phyloP scores from a whole-genome alignment of 495 filamentous ascomycete species.

The Tuber calosporum region DNA sequence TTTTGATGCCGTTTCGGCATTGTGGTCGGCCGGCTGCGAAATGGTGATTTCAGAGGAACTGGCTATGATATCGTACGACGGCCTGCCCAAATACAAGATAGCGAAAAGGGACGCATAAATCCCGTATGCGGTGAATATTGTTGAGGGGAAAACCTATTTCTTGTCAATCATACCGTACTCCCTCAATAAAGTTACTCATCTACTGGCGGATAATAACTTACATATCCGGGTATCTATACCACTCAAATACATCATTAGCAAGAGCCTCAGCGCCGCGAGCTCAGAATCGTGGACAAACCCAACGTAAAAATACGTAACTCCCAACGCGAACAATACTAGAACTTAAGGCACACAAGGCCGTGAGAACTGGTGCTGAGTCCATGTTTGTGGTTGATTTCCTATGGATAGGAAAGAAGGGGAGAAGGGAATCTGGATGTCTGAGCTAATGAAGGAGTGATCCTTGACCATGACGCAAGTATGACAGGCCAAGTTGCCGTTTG shows the following conservation, averaged over 20 bases:
- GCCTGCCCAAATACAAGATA: slow-evolving; percentile 51
- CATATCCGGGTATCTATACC: slow-evolving; percentile 56
- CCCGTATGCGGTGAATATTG: slow-evolving; percentile 62
- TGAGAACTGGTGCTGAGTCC: slow-evolving; percentile 36
- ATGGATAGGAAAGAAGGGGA: not conserved
- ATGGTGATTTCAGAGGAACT: slow-evolving; percentile 57
- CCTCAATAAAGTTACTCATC: not conserved
- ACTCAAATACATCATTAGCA: slow-evolving; percentile 19
- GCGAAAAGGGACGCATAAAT: slow-evolving; percentile 67
- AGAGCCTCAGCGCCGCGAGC: not conserved
- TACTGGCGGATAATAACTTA: slow-evolving; percentile 26
- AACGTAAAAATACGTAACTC: slow-evolving; percentile 75
- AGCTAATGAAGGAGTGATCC: not conserved
- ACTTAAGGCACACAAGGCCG: slow-evolving; percentile 46
- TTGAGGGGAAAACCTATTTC: slow-evolving; percentile 53
- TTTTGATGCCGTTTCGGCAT: slow-evolving; percentile 27
- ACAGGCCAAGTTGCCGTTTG: not conserved
- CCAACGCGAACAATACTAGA: slow-evolving; percentile 56
- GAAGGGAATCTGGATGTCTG: not conserved
- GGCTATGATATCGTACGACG: slow-evolving; percentile 53
- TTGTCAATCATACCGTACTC: slow-evolving; percentile 9
- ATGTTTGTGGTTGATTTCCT: slow-evolving; percentile 14
- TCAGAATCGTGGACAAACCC: slow-evolving; percentile 52
- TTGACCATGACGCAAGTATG: not conserved
- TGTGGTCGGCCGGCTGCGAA: slow-evolving; percentile 46